Evolutionary conservation across 805 yeast genomes (phyloP), one percentile per base, ranked within the genome.

Genomic region (Metschnikowia amazonensis): DNA sequence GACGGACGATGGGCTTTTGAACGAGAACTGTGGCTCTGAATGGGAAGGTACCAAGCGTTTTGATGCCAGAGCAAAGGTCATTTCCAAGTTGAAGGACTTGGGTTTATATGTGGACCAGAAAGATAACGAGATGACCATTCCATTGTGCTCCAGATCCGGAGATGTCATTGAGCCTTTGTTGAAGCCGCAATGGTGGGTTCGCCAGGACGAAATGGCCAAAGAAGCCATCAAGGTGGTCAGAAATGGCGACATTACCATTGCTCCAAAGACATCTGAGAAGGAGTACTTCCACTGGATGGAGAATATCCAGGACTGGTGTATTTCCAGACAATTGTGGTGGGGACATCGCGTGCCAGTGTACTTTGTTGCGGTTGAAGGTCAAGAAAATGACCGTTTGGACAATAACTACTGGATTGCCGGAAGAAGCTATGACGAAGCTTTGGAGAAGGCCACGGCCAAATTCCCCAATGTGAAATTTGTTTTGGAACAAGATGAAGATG

Each of bases 121-220:
- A 65, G 97, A 89, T 66, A 92, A 94, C 64, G 96, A 94, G 69
- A 94, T 94, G 99, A 78, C 89, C 20, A 81, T 94, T 51, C 99
- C 99, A 56, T 70, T 79, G 43, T 94, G 99, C 72, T 87, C 94
- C 34, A 86, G 97, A 80, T 89, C 97, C 24, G 97, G 97, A 56
- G 99, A 94, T 70, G 75, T 94, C 53, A 90, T 94, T 60, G 99
- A 94, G 75, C 99, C 99, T 44, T 75, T 88, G 62, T 77, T 94
- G 72, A 94, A 94, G 74, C 99, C 99, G 50, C 99, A 94, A 75
- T 94, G 99, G 99, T 94, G 97, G 97, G 97, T 94, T 55, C 73
- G 87, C 50, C 97, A 90, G 72, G 77, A 76, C 59, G 86, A 82
- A 46, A 86, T 89, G 86, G 99, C 98, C 43, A 74, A 76, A 53